Evolutionary conservation across 2,329 filamentous ascomycete genomes (phyloP).

Genomic region (Didymella lethalis): DNA sequence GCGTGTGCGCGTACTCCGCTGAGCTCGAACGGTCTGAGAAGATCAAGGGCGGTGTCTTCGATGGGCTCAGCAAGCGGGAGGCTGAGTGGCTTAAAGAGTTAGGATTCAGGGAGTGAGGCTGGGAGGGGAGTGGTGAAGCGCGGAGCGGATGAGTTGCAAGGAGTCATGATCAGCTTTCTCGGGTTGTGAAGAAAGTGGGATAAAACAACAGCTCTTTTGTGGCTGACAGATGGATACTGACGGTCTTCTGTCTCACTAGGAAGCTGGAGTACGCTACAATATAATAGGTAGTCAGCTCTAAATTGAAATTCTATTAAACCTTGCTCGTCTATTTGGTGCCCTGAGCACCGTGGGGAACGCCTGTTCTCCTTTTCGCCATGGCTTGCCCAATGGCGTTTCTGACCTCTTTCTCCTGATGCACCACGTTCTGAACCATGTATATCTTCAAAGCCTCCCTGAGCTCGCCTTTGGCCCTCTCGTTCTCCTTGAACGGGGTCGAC

Average conservation of each 20-base stretch:
- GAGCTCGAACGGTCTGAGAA: background rate
- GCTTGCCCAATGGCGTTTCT: constrained; percentile 76
- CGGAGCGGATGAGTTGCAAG: no score
- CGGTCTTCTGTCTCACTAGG: no score
- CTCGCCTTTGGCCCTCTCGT: constrained; percentile 66
- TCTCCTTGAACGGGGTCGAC: constrained; percentile 80
- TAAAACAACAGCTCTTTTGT: no score
- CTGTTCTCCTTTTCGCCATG: constrained; percentile 67
- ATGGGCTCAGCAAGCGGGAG: background rate
- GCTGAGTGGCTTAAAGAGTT: background rate
- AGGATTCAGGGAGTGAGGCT: background rate
- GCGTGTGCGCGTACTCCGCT: background rate
- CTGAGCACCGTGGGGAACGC: constrained; percentile 67
- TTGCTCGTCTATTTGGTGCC: constrained; percentile 28
- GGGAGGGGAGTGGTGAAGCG: background rate
- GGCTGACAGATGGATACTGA: background rate
- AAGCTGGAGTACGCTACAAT: no score
- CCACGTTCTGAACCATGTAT: constrained; percentile 83
- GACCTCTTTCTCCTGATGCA: constrained; percentile 80
- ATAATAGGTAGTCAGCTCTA: background rate
- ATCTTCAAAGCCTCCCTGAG: constrained; percentile 79
- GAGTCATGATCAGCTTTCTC: no score
- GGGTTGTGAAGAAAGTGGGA: no score
- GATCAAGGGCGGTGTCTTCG: background rate
- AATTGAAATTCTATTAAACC: background rate